Percentiles rank a stretch among this genome's conserved stretches.
These are phyloP conservation scores for Fraxinus pennsylvanica DNA, from an alignment of 257 asterid species.

Conservation along the genomic window DNA sequence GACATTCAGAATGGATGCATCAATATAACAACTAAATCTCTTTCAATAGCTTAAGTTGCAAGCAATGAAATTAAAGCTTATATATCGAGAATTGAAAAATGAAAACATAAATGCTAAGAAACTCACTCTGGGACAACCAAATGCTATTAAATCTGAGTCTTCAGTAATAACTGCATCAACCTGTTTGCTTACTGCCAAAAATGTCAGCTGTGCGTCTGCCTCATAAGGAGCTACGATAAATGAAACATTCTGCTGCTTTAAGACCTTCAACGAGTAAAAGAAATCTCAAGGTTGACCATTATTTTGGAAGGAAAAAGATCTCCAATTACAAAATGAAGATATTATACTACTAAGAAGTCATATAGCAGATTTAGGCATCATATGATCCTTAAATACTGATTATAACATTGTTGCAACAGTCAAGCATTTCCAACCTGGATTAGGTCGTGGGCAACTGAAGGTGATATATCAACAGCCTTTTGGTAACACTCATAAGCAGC, in stretches of 20 bases:
- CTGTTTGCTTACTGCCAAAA: conserved; percentile 72
- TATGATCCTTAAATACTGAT: neutral
- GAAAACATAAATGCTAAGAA: conserved; percentile 19
- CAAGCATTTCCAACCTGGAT: conserved; percentile 63
- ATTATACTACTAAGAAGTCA: conserved; percentile 6
- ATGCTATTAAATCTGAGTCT: conserved; percentile 90
- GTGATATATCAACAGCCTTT: conserved; percentile 98
- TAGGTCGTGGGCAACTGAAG: conserved; percentile 84
- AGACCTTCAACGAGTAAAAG: conserved; percentile 51
- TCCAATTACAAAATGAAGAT: neutral
- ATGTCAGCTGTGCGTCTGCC: conserved; percentile 99
- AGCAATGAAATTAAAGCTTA: neutral
- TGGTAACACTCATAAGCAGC: conserved; percentile 97
- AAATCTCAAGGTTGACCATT: conserved; percentile 17
- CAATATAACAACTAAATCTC: neutral
- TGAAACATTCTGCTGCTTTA: conserved; percentile 65
- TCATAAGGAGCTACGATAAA: conserved; percentile 95
- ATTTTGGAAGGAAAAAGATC: conserved; percentile 13
- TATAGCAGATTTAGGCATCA: neutral
- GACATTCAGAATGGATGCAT: conserved; percentile 1
- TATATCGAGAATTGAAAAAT: neutral
- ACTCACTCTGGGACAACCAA: conserved; percentile 97
- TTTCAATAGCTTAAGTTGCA: neutral
- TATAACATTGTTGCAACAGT: conserved; percentile 1
- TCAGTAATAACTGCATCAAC: conserved; percentile 95